Base-by-base conservation (phyloP, 495 filamentous ascomycete species). In the Penicillium antarcticum region DNA sequence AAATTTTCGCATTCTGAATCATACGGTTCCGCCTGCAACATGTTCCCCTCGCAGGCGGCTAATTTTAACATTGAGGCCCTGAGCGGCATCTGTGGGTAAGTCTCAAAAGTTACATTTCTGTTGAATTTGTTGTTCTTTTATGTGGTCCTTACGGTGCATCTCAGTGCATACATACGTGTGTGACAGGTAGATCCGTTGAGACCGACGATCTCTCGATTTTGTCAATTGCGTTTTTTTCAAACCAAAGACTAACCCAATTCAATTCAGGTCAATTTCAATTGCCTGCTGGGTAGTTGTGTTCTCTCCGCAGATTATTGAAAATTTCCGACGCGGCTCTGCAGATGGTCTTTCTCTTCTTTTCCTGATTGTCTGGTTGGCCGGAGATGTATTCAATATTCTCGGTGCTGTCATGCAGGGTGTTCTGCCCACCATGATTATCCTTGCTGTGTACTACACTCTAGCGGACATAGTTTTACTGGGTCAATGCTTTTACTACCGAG, bases 221-320 rank as follows among this genome's bases (percentile, higher is more conserved):
- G 26, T 29, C 26, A 29, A 29, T 29, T 21, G 16, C 1, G n/a
- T 29, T 19, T 16, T 33, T 23, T 14, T 33, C 18, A n/a, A 40
- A 19, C 19, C 31, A 21, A 31, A 35, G 14, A 39, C 37, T 51
- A 12, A 36, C 48, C 48, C 36, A 50, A 49, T 31, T 19, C 23
- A 26, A 39, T 31, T n/a, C 19, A 92, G 88, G 8, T 96, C 92
- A 2, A 91, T 98, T 55, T 94, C 89, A 19, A 96, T 98, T 60
- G 91, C 92, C 38, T 96, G 91, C 63, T 98, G 94, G 94, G 87
- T 98, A 16, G 91, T 97, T 23, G 94, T 98, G 33, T 98, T 95
- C 75, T 91, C 92, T 0, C 94, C 94, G 8, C 94, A 98, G 53
- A 98, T 98, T 56, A 80, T 96, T 57, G 91, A 95, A 63, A 97